Base-by-base conservation (phyloP, 2,329 filamentous ascomycete genomes). In the Penicillium freii region DNA sequence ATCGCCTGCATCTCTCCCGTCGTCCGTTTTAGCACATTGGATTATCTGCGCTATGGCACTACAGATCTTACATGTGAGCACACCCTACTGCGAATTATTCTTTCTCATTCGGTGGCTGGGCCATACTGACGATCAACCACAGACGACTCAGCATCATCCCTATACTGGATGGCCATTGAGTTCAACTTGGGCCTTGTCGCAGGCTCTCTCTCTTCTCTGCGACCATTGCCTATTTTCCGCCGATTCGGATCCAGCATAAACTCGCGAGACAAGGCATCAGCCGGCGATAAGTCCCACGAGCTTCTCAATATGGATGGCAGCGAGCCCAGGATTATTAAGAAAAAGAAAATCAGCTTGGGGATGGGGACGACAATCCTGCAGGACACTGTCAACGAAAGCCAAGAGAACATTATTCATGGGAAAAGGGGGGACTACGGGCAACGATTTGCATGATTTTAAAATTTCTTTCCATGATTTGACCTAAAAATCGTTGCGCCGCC, bases 161-260 rank as follows among this genome's bases (percentile, higher is more conserved):
- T 66, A 4, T 63, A 63, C 55, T 65, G 60, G 59, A 66, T 67
- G 65, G 54, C 56, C 7, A 53, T 65, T 9, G 65, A 67, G 29
- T 67, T 67, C 56, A 62, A 62, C 10, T 46, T 66, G 1, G 63
- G 53, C 10, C 62, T 66, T 9, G 54, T 64, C 15, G 50, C 63
- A 8, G 63, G 63, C 11, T 65, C 63, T 6, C 58, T 65, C 9
- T 61, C 62, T 0, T 65, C 62, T 15, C 31, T 62, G 10, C 27
- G 23, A 49, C 56, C 56, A 5, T 21, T 58, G 23, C 51, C 56
- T 3, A 19, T 58, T 10, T 58, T 58, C 19, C 51, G 56, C 11
- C 46, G 56, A 33, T 58, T 58, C 34, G 56, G 56, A 4, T 58
- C 56, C 2, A 58, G 23, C 17, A 38, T 15, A 50, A 21, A 31